phyloP scores from a whole-genome alignment of 306 rosid genomes.

The Cyamopsis tetragonoloba region DNA sequence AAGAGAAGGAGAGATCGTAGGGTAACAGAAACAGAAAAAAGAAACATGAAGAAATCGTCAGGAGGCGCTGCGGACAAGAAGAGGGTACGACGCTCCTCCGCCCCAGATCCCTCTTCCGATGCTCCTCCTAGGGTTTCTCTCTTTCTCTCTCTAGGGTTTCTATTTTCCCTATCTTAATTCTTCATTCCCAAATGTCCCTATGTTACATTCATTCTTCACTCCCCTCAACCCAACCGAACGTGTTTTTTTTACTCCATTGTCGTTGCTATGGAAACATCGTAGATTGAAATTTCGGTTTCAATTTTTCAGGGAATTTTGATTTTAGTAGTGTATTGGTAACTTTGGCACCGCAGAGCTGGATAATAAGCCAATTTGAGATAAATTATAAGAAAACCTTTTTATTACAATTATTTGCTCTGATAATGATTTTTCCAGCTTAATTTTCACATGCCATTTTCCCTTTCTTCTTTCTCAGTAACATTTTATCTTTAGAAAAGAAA shows the following conservation, averaged over 20 bases:
- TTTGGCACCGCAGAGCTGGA: neutral
- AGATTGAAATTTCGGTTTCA: constrained; percentile 5
- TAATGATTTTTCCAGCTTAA: neutral
- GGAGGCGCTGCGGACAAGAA: constrained; percentile 94
- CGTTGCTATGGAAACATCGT: neutral
- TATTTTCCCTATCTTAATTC: neutral
- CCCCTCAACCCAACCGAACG: neutral
- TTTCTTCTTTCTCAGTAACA: neutral
- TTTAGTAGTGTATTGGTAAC: constrained; percentile 11
- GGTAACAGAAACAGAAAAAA: neutral
- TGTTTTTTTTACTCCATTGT: neutral
- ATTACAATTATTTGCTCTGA: neutral
- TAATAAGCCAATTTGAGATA: neutral
- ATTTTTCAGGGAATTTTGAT: neutral
- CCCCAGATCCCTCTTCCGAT: constrained; percentile 76
- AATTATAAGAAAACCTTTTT: neutral
- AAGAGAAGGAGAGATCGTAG: neutral
- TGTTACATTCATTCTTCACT: neutral
- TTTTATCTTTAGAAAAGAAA: neutral
- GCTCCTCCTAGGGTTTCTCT: constrained; percentile 71
- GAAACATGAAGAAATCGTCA: constrained; percentile 84
- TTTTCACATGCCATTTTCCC: neutral
- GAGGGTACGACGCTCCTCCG: constrained; percentile 77
- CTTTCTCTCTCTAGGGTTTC: constrained; percentile 33
- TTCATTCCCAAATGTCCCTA: neutral